A percentile compares a stretch with the other conserved stretches of the same genome.
phyloP scores from a whole-genome alignment of 1,284 basidiomycete genomes.

The Vanrija sp. region DNA sequence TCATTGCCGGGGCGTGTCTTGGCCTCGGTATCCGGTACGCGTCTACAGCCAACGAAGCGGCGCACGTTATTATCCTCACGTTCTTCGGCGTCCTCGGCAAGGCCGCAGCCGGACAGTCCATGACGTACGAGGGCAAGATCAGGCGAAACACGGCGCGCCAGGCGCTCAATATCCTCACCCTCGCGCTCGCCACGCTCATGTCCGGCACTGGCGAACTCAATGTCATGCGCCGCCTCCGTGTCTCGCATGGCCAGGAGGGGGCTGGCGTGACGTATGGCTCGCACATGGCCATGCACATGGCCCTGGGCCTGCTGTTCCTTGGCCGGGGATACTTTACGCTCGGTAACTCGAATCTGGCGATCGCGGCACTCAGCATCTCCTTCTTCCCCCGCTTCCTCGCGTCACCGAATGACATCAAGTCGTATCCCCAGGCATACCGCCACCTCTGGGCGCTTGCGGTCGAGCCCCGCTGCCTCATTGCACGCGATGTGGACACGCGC shows the following conservation, averaged over 20 bases:
- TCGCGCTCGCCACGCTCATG: constrained; percentile 87
- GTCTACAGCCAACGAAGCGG: constrained; percentile 81
- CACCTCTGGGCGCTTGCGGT: constrained; percentile 95
- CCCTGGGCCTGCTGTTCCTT: constrained; percentile 87
- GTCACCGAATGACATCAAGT: constrained; percentile 77
- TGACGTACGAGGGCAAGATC: constrained; percentile 77
- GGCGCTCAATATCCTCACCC: constrained; percentile 78
- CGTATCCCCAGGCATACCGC: constrained; percentile 86
- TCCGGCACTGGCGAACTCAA: constrained; percentile 93
- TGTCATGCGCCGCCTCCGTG: constrained; percentile 79
- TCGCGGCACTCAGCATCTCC: constrained; percentile 82
- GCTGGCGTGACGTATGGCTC: constrained; percentile 75
- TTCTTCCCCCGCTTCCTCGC: constrained; percentile 87
- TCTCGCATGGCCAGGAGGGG: constrained; percentile 86
- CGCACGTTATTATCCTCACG: constrained; percentile 73
- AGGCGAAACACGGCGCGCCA: constrained; percentile 81
- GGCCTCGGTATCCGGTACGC: constrained; percentile 89
- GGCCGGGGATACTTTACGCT: constrained; percentile 90
- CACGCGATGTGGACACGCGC: constrained; percentile 81
- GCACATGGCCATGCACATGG: constrained; percentile 87
- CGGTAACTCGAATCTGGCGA: constrained; percentile 83
- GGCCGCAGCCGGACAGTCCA: constrained; percentile 57
- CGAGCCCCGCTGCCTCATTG: constrained; percentile 86
- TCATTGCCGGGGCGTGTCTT: constrained; percentile 85
- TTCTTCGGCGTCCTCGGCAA: constrained; percentile 69